These are phyloP conservation scores for Colletotrichum gloeosporioides DNA, from an alignment of 2,329 filamentous ascomycete species.

Conservation along the genomic window DNA sequence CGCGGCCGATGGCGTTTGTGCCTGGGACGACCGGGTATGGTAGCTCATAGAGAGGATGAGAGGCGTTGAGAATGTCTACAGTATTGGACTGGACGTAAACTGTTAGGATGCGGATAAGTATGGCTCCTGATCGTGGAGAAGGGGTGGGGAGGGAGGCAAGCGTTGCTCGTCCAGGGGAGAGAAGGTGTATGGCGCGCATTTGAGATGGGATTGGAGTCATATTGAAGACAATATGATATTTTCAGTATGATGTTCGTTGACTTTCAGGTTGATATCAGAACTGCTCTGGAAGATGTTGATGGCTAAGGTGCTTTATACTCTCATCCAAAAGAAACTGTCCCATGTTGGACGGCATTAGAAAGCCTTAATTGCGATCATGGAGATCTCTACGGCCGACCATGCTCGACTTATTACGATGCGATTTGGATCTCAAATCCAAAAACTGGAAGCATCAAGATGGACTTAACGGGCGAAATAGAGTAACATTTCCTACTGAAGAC, in stretches of 20 bases:
- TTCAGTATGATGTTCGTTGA: accelerated
- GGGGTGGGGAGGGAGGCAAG: not conserved
- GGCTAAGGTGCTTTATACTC: not conserved
- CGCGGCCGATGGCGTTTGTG: not conserved
- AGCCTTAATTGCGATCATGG: not conserved
- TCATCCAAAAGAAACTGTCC: accelerated
- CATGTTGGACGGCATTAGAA: accelerated
- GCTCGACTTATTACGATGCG: not conserved
- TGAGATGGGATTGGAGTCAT: not conserved
- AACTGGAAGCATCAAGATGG: not conserved
- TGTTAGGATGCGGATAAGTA: not conserved
- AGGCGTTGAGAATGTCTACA: not conserved
- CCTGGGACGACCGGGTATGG: not conserved
- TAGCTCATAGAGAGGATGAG: not conserved
- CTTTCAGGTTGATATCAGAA: not conserved
- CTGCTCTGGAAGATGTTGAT: accelerated
- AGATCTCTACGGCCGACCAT: not conserved
- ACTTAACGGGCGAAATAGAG: not conserved
- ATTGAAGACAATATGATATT: not conserved
- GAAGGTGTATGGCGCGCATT: not conserved
- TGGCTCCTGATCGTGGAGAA: not conserved
- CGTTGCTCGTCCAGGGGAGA: not conserved
- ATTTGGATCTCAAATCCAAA: not conserved
- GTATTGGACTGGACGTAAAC: not conserved
- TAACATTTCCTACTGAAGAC: not conserved